These are phyloP conservation scores for Entomortierella parvispora DNA, from an alignment of 192 early-diverging fungal species.

Conservation along the genomic window DNA sequence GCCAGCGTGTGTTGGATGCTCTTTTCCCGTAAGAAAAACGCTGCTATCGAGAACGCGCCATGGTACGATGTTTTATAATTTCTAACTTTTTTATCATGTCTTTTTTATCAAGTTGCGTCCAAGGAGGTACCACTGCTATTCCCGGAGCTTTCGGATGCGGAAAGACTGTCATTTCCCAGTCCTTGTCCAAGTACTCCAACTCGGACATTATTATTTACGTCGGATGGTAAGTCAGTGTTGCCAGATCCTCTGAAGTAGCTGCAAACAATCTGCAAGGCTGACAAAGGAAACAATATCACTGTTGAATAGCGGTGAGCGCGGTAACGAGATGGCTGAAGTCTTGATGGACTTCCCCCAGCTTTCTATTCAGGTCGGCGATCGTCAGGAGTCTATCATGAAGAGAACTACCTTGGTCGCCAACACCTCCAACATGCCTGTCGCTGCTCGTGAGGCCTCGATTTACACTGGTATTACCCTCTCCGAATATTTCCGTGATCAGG, in stretches of 20 bases:
- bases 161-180: conserved; percentile 99
- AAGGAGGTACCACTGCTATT: conserved; percentile 99
- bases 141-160: conserved; percentile 99
- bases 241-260: too few species aligned
- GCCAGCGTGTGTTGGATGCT: conserved; percentile 98
- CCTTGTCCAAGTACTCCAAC: conserved; percentile 99
- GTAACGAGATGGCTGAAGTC: conserved; percentile 99
- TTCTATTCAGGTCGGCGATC: conserved; percentile 92
- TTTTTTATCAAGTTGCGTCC: conserved; percentile 78
- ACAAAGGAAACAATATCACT: too few species aligned
- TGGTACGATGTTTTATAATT: too few species aligned
- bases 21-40: conserved; percentile 86
- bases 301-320: conserved; percentile 89
- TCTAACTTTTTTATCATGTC: background rate
- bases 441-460: conserved; percentile 99
- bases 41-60: background rate
- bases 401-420: conserved; percentile 99
- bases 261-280: too few species aligned
- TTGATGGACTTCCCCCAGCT: conserved; percentile 99
- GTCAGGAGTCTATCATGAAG: conserved; percentile 99
- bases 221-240: conserved; percentile 84
- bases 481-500: conserved; percentile 99
- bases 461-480: conserved; percentile 99
- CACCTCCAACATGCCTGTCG: conserved; percentile 99
- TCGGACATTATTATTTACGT: conserved; percentile 99